phyloP scores from a whole-genome alignment of 306 rosid genomes.

The Ammopiptanthus mongolicus region DNA sequence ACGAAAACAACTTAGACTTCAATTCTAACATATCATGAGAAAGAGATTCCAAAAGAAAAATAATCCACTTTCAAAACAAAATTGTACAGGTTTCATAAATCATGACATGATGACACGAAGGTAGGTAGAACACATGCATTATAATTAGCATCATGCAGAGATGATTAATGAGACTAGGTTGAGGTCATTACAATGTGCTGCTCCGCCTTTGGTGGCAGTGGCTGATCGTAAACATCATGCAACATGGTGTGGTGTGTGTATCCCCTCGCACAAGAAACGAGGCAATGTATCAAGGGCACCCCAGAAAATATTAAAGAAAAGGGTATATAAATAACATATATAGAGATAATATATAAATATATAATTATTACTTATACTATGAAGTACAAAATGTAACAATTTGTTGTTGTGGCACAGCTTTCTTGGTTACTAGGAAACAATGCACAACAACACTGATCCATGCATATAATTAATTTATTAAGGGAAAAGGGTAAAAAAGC shows the following conservation, averaged over 20 bases:
- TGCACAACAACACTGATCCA: slow-evolving; percentile 9
- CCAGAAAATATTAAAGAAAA: background rate
- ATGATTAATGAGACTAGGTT: background rate
- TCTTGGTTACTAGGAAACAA: background rate
- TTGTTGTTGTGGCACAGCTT: background rate
- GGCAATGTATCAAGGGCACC: background rate
- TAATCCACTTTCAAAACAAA: background rate
- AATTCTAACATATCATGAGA: background rate
- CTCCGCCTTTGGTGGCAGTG: slow-evolving; percentile 22
- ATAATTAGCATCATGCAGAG: background rate
- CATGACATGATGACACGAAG: background rate
- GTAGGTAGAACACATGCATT: slow-evolving; percentile 2
- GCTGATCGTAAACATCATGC: slow-evolving; percentile 48
- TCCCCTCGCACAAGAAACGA: background rate
- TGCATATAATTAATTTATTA: background rate
- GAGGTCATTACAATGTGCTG: slow-evolving; percentile 40
- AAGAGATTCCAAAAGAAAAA: background rate
- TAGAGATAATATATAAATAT: background rate
- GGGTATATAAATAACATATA: background rate
- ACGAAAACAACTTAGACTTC: background rate
- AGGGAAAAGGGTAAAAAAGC: background rate
- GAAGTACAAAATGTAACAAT: slow-evolving; percentile 3
- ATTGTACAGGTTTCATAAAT: background rate
- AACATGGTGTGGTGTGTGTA: slow-evolving; percentile 30
- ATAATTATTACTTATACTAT: background rate